phyloP scores from a whole-genome alignment of 257 asterid genomes.

The Solanum clarkiae region DNA sequence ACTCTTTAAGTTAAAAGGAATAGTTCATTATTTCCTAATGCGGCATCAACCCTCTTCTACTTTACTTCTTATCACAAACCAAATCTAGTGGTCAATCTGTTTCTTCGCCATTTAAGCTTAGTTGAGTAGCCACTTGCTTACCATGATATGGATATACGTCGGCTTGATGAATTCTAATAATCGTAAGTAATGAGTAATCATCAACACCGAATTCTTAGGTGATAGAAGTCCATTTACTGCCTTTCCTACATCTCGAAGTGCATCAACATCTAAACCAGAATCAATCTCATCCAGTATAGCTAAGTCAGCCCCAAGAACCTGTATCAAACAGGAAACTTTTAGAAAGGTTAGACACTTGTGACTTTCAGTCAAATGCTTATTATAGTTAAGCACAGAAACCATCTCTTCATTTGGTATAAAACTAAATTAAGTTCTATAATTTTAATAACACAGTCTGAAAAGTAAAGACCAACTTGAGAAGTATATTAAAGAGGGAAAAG shows the following conservation, averaged over 20 bases:
- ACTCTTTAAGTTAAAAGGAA: neutral
- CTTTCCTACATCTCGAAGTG: slow-evolving; percentile 83
- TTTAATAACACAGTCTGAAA: neutral
- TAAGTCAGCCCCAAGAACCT: slow-evolving; percentile 97
- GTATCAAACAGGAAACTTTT: slow-evolving; percentile 3
- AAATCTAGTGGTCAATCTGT: neutral
- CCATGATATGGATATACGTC: slow-evolving; percentile 77
- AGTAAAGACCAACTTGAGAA: neutral
- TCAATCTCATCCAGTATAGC: slow-evolving; percentile 91
- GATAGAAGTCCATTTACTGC: slow-evolving; percentile 73
- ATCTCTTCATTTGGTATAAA: neutral
- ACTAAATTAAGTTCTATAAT: neutral
- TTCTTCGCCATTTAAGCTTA: neutral
- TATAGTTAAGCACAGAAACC: neutral
- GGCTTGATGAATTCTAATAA: slow-evolving; percentile 87
- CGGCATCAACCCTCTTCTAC: neutral
- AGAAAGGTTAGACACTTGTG: neutral
- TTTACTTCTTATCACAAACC: neutral
- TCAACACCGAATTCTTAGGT: slow-evolving; percentile 61
- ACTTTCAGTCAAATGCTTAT: neutral
- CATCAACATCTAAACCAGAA: slow-evolving; percentile 97
- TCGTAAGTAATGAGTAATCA: slow-evolving; percentile 91
- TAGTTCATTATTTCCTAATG: neutral
- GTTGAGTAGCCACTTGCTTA: slow-evolving; percentile 20
- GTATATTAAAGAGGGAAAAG: neutral